Evolutionary conservation across 202 grass and related monocot species (phyloP), one percentile per base, ranked within the genome.

Genomic region (Schoenoplectus triqueter): DNA sequence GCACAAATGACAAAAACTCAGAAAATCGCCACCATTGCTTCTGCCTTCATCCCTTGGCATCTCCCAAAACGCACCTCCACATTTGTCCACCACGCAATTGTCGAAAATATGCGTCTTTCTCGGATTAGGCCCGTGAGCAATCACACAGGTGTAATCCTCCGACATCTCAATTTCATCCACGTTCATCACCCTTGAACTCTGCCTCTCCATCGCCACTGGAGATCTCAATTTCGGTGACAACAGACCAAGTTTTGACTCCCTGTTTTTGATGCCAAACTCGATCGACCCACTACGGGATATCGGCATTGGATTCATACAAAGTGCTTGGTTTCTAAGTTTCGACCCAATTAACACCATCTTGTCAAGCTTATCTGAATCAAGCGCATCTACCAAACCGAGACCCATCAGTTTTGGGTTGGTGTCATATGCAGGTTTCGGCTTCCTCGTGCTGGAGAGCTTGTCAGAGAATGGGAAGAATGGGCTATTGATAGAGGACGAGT

Each of bases 101-200:
- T 98, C 93, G 21, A 98, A 98, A 76, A 98, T 98, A 89, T 98
- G 95, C 8, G 78, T 92, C 64, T 89, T 98, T 72, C 80, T 94
- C 45, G 91, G 95, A 49, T 98, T 98, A 1, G 93, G 93, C 0
- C 95, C 95, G 8, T 94, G 95, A 6, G 95, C 92, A 86, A 98
- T 98, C 69, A 98, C 95, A 62, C 95, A 98, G 14, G 95, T 98
- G 84, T 98, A 98, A 66, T 98, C 95, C 87, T 98, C 93, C 4
- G 93, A 98, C 87, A 93, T 91, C 13, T 92, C 93, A 85, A 92
- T 80, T 56, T 95, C 91, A 46, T 88, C 63, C 60, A 93, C 85
- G 82, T 89, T 89, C 39, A 79, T 79, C 31, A 61, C 75, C 7
- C 31, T 40, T n/a, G 55, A 62, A 10, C 75, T 79, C 55, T 79